These are phyloP conservation scores for Pleurotus salmoneostramineus DNA, from an alignment of 768 basidiomycete species.

Conservation along the genomic window DNA sequence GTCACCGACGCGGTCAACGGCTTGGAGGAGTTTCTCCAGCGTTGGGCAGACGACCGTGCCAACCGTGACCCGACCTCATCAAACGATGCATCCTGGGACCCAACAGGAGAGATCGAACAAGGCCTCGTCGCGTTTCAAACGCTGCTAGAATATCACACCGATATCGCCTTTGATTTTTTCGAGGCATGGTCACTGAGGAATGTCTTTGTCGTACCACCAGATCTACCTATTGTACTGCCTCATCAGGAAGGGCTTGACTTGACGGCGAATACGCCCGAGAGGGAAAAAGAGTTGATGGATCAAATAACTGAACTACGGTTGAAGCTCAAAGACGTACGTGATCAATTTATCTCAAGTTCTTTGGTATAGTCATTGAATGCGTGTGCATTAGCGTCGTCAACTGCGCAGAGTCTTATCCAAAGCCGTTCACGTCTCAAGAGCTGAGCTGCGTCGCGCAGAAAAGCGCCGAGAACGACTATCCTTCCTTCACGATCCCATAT, in stretches of 20 bases:
- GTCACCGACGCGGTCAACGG: slow-evolving; percentile 76
- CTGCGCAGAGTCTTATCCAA: slow-evolving; percentile 53
- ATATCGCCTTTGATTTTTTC: slow-evolving; percentile 89
- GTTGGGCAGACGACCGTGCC: slow-evolving; percentile 68
- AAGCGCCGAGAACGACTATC: slow-evolving; percentile 36
- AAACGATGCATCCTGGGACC: slow-evolving; percentile 43
- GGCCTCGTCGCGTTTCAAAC: slow-evolving; percentile 87
- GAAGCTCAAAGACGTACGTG: slow-evolving; percentile 66
- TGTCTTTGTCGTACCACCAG: slow-evolving; percentile 73
- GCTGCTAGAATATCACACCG: slow-evolving; percentile 81
- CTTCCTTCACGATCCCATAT: slow-evolving; percentile 35
- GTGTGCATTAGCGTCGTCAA: slow-evolving; percentile 53
- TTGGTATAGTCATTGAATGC: slow-evolving; percentile 6
- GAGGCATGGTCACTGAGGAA: slow-evolving; percentile 89
- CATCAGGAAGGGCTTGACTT: slow-evolving; percentile 76
- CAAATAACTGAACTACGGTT: slow-evolving; percentile 66
- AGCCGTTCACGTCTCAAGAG: slow-evolving; percentile 44
- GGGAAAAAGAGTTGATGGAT: slow-evolving; percentile 56
- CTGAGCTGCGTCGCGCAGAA: slow-evolving; percentile 44
- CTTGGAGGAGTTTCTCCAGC: slow-evolving; percentile 72
- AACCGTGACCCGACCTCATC: slow-evolving; percentile 24
- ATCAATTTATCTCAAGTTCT: neutral
- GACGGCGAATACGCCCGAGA: slow-evolving; percentile 43
- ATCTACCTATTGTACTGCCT: slow-evolving; percentile 67
- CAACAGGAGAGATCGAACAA: slow-evolving; percentile 69